These are phyloP conservation scores for Thelonectria discophora DNA, from an alignment of 2,329 filamentous ascomycete species.

Conservation along the genomic window DNA sequence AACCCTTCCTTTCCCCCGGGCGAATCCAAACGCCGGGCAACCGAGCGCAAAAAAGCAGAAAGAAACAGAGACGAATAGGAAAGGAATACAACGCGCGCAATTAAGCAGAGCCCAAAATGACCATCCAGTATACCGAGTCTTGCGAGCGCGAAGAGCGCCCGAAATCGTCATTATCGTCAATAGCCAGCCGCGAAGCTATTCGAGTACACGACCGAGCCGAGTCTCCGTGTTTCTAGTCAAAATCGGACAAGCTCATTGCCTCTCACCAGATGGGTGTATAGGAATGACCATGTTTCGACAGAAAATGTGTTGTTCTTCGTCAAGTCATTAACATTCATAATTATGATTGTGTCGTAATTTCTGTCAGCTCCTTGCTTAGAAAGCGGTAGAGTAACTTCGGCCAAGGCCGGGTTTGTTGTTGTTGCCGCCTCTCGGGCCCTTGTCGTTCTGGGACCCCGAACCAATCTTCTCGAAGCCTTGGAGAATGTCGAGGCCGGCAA, in stretches of 20 bases:
- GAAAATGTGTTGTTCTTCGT: constrained; percentile 37
- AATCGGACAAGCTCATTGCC: constrained; percentile 28
- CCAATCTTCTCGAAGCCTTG: constrained; percentile 82
- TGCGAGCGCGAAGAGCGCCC: constrained; percentile 36
- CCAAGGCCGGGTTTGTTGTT: constrained; percentile 44
- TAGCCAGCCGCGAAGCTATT: constrained; percentile 44
- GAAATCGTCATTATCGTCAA: constrained; percentile 45
- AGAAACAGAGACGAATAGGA: constrained; percentile 20
- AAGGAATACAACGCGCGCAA: constrained; percentile 29
- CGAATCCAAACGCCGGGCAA: constrained; percentile 44
- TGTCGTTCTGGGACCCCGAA: constrained; percentile 49
- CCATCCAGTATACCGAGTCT: constrained; percentile 37
- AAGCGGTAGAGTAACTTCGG: constrained; percentile 46
- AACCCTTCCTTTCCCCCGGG: constrained; percentile 27
- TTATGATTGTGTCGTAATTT: constrained; percentile 37
- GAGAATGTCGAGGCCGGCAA: constrained; percentile 73
- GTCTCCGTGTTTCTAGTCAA: constrained; percentile 40
- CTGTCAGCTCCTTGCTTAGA: constrained; percentile 34
- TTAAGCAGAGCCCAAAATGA: constrained; percentile 35
- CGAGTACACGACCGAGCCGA: constrained; percentile 28
- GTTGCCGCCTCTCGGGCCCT: constrained; percentile 40
- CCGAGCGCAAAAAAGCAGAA: constrained; percentile 29
- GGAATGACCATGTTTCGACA: constrained; percentile 28
- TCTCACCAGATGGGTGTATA: constrained; percentile 23
- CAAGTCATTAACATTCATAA: constrained; percentile 42